Conservation (phyloP, 2,329 filamentous ascomycete species). For the Pezicula rhizophila region DNA sequence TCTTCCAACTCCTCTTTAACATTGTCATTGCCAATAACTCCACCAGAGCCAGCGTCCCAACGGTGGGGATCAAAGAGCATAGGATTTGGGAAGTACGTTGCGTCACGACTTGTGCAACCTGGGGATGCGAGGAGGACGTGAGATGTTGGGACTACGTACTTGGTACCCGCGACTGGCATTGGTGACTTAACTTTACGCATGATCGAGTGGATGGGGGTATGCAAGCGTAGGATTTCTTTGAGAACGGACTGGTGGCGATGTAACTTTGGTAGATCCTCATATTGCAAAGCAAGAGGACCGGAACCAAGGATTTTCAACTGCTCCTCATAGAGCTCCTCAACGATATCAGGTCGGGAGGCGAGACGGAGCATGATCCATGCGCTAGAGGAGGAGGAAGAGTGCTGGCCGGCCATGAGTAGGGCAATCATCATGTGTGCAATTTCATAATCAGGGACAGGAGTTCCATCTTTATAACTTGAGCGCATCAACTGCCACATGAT, state of each 20-base stretch:
- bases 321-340: constrained; percentile 78
- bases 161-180: constrained; percentile 76
- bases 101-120: constrained; percentile 69
- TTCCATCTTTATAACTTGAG: constrained; percentile 78
- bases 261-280: constrained; percentile 72
- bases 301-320: constrained; percentile 68
- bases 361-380: constrained; percentile 82
- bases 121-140: constrained; percentile 82
- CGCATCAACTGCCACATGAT: constrained; percentile 92
- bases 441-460: constrained; percentile 72
- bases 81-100: constrained; percentile 75
- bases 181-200: constrained; percentile 87
- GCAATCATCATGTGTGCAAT: constrained; percentile 93
- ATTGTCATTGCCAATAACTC: constrained; percentile 41
- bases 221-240: constrained; percentile 86
- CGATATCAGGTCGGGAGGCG: constrained; percentile 68
- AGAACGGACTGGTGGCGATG: constrained; percentile 78
- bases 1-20: constrained; percentile 72
- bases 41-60: constrained; percentile 66
- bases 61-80: constrained; percentile 83
- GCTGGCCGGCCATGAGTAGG: constrained; percentile 85
- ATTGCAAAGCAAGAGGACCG: constrained; percentile 68
- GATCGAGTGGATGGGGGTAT: constrained; percentile 92
- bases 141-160: constrained; percentile 72
- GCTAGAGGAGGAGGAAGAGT: constrained; percentile 78